Evolutionary conservation across 192 early-diverging fungal genomes (phyloP), one percentile per base, ranked within the genome.

Genomic region (Coemansia sp.): DNA sequence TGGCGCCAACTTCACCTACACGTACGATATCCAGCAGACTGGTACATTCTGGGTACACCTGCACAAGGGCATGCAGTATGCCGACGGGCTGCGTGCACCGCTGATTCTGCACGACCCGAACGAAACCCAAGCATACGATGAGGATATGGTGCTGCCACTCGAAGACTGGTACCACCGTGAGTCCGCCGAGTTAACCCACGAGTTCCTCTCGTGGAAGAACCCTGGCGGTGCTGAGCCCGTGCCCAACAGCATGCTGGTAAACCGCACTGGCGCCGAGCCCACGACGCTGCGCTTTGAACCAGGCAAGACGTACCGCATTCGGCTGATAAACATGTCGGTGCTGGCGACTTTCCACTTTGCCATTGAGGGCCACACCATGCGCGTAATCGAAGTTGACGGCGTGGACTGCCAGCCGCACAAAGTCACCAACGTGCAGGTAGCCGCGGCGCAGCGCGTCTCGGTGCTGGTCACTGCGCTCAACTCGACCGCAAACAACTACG

Each of bases 11-110:
- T 84, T 83, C 56, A 87, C 87, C 0, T 92, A 92, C 55, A 67
- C 61, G 19, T 80, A 83, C 49, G 49, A 64, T 4, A 64, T 79
- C 28, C 52, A 73, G 32, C 61, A 78, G 44, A 58, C 64, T 28
- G 91, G 90, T 34, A 88, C 87, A 14, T 91, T 78, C 67, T 93
- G 91, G 91, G 75, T 86, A 30, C 89, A 91, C 57, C 71, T 78
- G 10, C 89, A 91, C 68, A 63, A 46, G 40, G 43, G 44, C 23
- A 78, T 67, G 26, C 87, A 91, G 60, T 88, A 90, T 57, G 79
- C 86, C n/a, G 90, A 90, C 54, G 90, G 90, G 32, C 67, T 89
- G 44, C 82, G 85, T 38, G 70, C 78, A 0, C 80, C 90, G 12
- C 38, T 92, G 6, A 78, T 90, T 21, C 64, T 92, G 45, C 67